phyloP scores from a whole-genome alignment of 106 monocot genomes.

The Agapanthus africanus region DNA sequence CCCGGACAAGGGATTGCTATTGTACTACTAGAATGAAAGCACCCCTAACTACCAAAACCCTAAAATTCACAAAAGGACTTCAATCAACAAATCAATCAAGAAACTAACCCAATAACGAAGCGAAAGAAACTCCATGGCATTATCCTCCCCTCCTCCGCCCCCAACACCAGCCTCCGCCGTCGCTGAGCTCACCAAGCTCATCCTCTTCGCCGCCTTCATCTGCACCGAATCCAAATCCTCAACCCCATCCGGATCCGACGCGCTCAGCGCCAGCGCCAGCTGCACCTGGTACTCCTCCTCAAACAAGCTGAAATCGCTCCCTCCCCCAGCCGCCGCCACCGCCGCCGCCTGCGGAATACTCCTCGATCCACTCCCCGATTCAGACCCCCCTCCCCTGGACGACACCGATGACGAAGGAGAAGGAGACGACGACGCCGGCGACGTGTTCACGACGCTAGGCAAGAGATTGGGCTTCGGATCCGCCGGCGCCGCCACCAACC shows the following conservation, averaged over 20 bases:
- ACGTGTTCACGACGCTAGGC: neutral
- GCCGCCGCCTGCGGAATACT: neutral
- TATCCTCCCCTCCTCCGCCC: slow-evolving; percentile 13
- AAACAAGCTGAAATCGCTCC: slow-evolving; percentile 33
- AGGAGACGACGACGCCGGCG: neutral
- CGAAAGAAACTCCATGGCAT: slow-evolving; percentile 32
- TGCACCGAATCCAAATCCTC: slow-evolving; percentile 77
- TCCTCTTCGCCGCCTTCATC: slow-evolving; percentile 61
- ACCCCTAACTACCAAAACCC: neutral
- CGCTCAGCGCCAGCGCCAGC: slow-evolving; percentile 77
- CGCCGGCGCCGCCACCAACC: neutral
- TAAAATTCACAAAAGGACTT: neutral
- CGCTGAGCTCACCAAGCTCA: slow-evolving; percentile 44
- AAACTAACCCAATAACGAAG: slow-evolving; percentile 40
- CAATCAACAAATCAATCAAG: neutral
- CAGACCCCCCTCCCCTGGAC: neutral
- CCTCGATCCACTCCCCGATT: neutral
- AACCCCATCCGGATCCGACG: slow-evolving; percentile 68
- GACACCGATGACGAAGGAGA: neutral
- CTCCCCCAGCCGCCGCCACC: neutral
- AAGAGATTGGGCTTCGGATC: slow-evolving; percentile 4
- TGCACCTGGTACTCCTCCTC: slow-evolving; percentile 95
- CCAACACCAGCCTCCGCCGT: slow-evolving; percentile 13
- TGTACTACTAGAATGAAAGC: too few species aligned
- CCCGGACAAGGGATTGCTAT: too few species aligned